A percentile compares a stretch with the other conserved stretches of the same genome.
Conservation (phyloP, 805 yeast genomes). For the Saccharomycopsis fermentans region DNA sequence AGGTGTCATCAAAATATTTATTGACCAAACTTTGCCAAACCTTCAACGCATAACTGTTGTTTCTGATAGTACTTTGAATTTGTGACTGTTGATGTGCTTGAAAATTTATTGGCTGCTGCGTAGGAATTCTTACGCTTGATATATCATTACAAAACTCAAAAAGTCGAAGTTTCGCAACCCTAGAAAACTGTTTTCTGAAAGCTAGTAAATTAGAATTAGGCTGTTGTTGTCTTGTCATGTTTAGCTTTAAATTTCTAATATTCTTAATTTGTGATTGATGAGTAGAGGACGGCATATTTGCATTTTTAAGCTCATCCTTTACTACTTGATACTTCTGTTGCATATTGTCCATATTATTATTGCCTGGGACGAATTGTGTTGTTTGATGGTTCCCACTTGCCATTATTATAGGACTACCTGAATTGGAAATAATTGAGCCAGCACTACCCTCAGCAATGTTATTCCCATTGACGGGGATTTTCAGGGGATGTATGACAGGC, state of each 20-base stretch:
- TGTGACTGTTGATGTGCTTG: slow-evolving; percentile 1
- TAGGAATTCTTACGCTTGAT: slow-evolving; percentile 1
- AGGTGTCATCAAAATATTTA: slow-evolving; percentile 7
- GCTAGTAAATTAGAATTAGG: not conserved
- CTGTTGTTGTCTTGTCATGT: not conserved
- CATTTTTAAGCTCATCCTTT: too few species aligned
- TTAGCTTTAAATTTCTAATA: not conserved
- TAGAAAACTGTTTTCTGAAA: slow-evolving; percentile 9
- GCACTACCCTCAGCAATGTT: not conserved
- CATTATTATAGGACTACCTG: not conserved
- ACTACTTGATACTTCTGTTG: not conserved
- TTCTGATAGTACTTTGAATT: not conserved
- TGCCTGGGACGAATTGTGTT: not conserved
- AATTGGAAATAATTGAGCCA: not conserved
- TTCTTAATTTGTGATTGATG: not conserved
- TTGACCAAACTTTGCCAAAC: slow-evolving; percentile 13
- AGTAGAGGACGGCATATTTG: not conserved
- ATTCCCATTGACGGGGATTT: not conserved
- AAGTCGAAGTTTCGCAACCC: slow-evolving; percentile 9
- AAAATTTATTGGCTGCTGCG: not conserved
- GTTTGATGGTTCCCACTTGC: not conserved
- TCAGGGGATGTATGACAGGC: not conserved
- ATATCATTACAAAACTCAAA: slow-evolving; percentile 10
- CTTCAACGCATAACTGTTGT: not conserved
- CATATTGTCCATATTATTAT: not conserved